Evolutionary conservation across 768 basidiomycete genomes (phyloP), one percentile per base, ranked within the genome.

Genomic region (Lactifluus volemus): DNA sequence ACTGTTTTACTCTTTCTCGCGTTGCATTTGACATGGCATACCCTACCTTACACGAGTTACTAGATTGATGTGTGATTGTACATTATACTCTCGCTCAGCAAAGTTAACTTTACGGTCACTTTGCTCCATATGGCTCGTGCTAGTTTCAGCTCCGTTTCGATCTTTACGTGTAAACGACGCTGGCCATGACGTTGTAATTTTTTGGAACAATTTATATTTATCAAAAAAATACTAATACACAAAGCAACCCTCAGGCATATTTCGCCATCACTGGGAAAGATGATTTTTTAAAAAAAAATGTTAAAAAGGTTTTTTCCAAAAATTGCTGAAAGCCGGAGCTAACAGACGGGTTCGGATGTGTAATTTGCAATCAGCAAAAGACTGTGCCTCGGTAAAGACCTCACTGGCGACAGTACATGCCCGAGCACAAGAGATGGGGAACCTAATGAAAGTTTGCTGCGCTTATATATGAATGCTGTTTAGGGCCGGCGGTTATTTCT

Each of bases 361-460:
- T 89, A 90, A 88, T 91, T 91, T 91, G 88, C 88, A 91, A 91
- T 86, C 85, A 91, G 88, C 89, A 89, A 91, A 89, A 78, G 81
- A 88, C 87, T 89, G 85, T 86, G 85, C 84, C 87, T 92, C 89
- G 86, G 89, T 91, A 88, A 78, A 84, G 80, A 92, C 89, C 87
- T 92, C 89, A 91, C 88, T 88, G 85, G 84, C 85, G 86, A 89
- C 85, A 88, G 86, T 88, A 85, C 88, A 84, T 87, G 86, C 88
- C 88, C 88, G 86, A 89, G 88, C 88, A 90, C 88, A 92, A 92
- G 63, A 66, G 65, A 66, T 66, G 53, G 68, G 77, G 78, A 71
- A 63, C 32, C 9, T 6, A 6, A 34, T 4, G 38, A 7, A 38
- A 25, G 45, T 30, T 11, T 38, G 4, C 36, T 3, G 7, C 25